Conservation (phyloP, 768 basidiomycete genomes). For the Tulasnella calospora region DNA sequence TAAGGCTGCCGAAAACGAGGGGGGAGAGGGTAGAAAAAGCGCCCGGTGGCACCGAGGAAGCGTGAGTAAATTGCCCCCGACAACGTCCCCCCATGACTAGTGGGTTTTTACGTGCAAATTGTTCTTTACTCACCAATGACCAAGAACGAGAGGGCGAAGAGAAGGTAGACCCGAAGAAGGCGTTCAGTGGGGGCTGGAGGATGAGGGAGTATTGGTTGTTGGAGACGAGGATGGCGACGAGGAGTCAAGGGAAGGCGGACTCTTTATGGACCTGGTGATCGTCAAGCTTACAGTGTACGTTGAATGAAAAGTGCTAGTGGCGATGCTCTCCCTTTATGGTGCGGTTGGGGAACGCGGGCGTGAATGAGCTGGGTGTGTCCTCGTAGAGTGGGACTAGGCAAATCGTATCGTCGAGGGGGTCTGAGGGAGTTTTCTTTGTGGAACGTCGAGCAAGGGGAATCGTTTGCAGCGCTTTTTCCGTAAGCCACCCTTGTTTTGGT, state of each 20-base stretch:
- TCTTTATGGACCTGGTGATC: background rate
- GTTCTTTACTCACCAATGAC: background rate
- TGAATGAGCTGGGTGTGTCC: background rate
- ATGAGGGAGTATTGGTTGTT: background rate
- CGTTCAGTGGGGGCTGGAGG: background rate
- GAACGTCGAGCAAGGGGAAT: background rate
- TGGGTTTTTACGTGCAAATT: background rate
- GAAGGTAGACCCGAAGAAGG: background rate
- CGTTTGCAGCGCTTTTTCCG: background rate
- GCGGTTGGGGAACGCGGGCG: conserved; percentile 5
- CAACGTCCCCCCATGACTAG: background rate
- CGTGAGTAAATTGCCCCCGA: conserved; percentile 1
- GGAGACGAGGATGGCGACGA: background rate
- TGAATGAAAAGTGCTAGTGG: background rate
- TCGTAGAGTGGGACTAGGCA: background rate
- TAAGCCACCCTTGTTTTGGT: background rate
- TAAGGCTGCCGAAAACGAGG: background rate
- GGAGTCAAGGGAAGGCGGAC: background rate
- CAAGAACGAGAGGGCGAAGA: background rate
- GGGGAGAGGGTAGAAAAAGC: background rate
- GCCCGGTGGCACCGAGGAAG: background rate
- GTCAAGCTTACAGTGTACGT: background rate
- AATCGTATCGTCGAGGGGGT: background rate
- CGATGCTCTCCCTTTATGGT: conserved; percentile 1
- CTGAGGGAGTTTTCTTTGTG: background rate